Conservation (phyloP, 441 rosid genomes). For the Bocquillonia castaneifolia region DNA sequence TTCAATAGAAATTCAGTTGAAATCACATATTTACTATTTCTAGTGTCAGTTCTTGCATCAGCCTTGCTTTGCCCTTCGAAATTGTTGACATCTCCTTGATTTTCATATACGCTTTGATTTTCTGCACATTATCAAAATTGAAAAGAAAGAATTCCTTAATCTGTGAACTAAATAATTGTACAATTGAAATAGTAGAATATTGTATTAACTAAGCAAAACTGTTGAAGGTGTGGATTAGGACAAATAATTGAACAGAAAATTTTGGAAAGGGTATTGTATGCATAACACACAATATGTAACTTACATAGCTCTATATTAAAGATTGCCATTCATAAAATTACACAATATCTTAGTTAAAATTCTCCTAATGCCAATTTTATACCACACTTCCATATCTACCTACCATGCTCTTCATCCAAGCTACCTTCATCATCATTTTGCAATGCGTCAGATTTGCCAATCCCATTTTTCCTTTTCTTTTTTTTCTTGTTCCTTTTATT, state of each 20-base stretch:
- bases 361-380: too few species aligned
- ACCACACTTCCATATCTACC: too few species aligned
- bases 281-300: too few species aligned
- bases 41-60: constrained; percentile 11
- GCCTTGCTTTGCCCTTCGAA: constrained; percentile 5
- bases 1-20: neutral
- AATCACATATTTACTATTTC: constrained; percentile 11
- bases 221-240: neutral
- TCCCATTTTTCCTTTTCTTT: too few species aligned
- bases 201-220: neutral
- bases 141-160: constrained; percentile 17
- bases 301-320: too few species aligned
- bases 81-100: constrained; percentile 2
- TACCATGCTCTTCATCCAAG: too few species aligned
- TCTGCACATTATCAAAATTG: constrained; percentile 15
- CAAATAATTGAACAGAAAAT: neutral
- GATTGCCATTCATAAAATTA: too few species aligned
- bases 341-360: too few species aligned
- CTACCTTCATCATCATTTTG: too few species aligned
- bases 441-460: too few species aligned
- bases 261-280: neutral
- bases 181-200: neutral
- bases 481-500: too few species aligned
- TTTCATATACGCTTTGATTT: neutral
- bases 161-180: neutral